Evolutionary conservation across 768 basidiomycete genomes (phyloP).

Genomic region (Amanita polypyramis): DNA sequence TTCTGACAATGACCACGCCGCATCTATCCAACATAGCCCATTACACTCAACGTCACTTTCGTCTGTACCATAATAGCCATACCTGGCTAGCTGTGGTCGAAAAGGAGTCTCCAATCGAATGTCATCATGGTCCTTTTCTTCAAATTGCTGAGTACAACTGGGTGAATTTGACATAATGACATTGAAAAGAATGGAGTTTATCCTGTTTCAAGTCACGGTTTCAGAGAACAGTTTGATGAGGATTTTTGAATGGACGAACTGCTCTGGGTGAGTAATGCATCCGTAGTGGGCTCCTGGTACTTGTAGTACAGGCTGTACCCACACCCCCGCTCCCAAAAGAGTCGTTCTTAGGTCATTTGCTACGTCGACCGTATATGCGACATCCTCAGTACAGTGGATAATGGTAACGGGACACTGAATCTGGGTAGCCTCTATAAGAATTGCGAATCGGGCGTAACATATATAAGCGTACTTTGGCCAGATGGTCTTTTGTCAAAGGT

Average conservation of each 20-base stretch:
- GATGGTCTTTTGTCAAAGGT: constrained; percentile 7
- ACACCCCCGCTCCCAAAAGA: constrained; percentile 14
- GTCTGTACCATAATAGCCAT: not conserved
- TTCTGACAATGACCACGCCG: no score
- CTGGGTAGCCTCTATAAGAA: constrained; percentile 7
- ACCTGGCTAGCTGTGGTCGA: not conserved
- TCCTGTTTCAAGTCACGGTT: not conserved
- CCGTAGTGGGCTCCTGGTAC: constrained; percentile 22
- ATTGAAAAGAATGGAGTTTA: not conserved
- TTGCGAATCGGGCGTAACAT: not conserved
- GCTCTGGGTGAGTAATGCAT: constrained; percentile 14
- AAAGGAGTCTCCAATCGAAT: not conserved
- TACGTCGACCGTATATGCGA: constrained; percentile 18
- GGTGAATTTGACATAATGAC: not conserved
- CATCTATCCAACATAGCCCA: not conserved
- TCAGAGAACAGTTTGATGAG: not conserved
- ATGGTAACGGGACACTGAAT: constrained; percentile 19
- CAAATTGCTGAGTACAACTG: not conserved
- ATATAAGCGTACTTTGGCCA: constrained; percentile 14
- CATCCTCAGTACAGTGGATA: constrained; percentile 20
- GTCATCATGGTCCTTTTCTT: not conserved
- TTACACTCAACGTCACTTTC: not conserved
- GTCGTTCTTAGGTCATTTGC: constrained; percentile 13
- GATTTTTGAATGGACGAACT: constrained; percentile 11
- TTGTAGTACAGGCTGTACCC: constrained; percentile 12